Percentiles rank a stretch among this genome's conserved stretches.
These are phyloP conservation scores for Xanthoconium purpureum DNA, from an alignment of 768 basidiomycete genomes.

Conservation along the genomic window DNA sequence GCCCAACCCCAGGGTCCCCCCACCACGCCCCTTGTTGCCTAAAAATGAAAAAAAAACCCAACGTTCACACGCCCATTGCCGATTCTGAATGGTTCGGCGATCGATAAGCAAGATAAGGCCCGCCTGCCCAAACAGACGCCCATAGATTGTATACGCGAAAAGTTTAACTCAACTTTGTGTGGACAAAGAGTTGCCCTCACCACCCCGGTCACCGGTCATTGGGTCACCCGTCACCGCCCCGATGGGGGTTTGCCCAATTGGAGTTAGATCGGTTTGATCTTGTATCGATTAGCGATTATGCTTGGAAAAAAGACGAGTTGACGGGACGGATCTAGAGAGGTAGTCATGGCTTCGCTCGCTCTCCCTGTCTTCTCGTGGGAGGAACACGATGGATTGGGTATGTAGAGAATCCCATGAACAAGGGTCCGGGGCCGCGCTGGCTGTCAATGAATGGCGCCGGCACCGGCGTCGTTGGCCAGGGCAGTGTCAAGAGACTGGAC, in stretches of 20 bases:
- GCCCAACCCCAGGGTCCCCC: not conserved
- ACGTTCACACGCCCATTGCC: not conserved
- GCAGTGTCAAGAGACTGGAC: not conserved
- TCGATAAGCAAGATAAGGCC: not conserved
- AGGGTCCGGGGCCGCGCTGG: not conserved
- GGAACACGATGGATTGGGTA: not conserved
- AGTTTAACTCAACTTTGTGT: not conserved
- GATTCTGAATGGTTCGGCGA: not conserved
- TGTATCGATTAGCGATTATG: constrained; percentile 17
- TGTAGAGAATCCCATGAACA: not conserved
- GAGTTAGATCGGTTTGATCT: constrained; percentile 18
- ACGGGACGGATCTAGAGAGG: constrained; percentile 8
- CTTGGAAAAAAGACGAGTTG: not conserved
- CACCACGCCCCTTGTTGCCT: not conserved
- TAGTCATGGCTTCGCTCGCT: not conserved
- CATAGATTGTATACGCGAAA: not conserved
- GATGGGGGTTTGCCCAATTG: not conserved
- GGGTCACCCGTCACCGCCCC: not conserved
- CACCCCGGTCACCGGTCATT: not conserved
- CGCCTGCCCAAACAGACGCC: not conserved
- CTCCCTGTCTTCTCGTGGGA: not conserved
- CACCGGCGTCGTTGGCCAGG: not conserved
- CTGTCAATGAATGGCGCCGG: not conserved
- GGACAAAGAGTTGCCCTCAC: not conserved
- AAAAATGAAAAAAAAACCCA: not conserved